Base-by-base conservation (phyloP, 768 basidiomycete species). In the Scleroderma bovista region DNA sequence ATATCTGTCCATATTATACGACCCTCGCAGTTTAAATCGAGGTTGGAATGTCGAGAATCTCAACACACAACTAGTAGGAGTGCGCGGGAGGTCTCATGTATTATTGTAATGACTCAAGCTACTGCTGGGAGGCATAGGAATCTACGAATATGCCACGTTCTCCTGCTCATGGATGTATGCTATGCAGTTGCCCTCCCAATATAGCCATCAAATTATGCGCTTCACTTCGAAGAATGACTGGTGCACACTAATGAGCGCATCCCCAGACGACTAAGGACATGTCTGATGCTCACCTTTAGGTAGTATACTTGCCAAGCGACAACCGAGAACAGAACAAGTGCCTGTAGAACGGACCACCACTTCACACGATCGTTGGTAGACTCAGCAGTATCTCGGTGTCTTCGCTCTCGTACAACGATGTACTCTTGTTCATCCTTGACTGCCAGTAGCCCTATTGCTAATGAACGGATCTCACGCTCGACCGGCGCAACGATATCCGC, bases 381-480 rank as follows among this genome's bases (percentile, higher is more conserved):
- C 75, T 89, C 90, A 9, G 91, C 86, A 45, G 96, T 99, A 66
- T 98, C 91, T 48, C 96, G 77, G 68, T 99, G 96, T 37, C 85
- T 85, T 52, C 79, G 78, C 69, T 99, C 96, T 44, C 96, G 80
- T 24, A 98, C 84, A 29, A 95, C 88, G 55, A 99, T 93, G 69
- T 99, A 99, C 69, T 98, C 96, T 66, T 98, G 95, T 66, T 99
- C 96, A 62, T 99, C 96, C 72, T 97, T 97, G 57, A 99, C 93
- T 10, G 88, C 72, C 49, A 86, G 79, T 44, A 98, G 72, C 9
- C 86, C 92, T 47, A 81, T 80, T 13, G 90, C 83, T 23, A 99
- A 72, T 26, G 79, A 72, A 20, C 96, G 84, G 55, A 98, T 94
- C 76, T 98, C 95, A 50, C 88, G 83, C 67, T 99, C 96, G 45